Conservation (phyloP, 2,329 filamentous ascomycete genomes). For the Neoarthrinium moseri region DNA sequence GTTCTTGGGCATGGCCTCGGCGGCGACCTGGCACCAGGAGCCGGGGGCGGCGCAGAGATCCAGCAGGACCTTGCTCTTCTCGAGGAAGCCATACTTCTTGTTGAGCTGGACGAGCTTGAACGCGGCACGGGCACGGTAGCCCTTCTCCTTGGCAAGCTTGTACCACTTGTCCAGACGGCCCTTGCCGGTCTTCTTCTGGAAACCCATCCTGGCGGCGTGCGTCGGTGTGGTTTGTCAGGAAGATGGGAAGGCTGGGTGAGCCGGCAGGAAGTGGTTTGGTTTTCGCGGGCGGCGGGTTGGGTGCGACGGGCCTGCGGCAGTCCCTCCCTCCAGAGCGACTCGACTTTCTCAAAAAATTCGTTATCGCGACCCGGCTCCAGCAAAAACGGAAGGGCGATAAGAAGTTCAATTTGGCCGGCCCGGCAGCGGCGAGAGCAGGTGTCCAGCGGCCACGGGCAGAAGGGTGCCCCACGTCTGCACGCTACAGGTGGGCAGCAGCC, state of each 20-base stretch:
- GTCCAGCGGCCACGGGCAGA: too few species aligned
- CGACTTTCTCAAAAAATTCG: too few species aligned
- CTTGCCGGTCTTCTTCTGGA: constrained; percentile 98
- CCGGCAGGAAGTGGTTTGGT: too few species aligned
- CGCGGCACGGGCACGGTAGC: constrained; percentile 90
- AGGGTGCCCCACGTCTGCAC: neutral
- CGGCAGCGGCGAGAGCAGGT: neutral
- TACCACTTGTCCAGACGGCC: constrained; percentile 99
- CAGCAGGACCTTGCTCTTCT: constrained; percentile 92
- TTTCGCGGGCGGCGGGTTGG: too few species aligned
- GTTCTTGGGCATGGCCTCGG: constrained; percentile 88
- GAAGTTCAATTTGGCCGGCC: too few species aligned
- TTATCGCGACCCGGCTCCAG: too few species aligned
- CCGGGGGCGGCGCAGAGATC: constrained; percentile 98
- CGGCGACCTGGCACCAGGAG: constrained; percentile 96
- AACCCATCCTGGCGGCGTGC: constrained; percentile 72
- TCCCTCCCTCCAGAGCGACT: too few species aligned
- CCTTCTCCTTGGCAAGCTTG: constrained; percentile 96
- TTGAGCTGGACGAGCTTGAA: constrained; percentile 99
- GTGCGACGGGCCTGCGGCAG: too few species aligned
- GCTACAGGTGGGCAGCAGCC: neutral
- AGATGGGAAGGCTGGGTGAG: too few species aligned
- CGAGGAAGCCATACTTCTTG: constrained; percentile 98
- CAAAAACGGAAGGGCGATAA: too few species aligned
- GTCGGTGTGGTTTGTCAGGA: too few species aligned